A percentile compares a stretch with the other conserved stretches of the same genome.
Conservation (phyloP, 2,329 filamentous ascomycete species). For the Teratosphaeria zuluensis region DNA sequence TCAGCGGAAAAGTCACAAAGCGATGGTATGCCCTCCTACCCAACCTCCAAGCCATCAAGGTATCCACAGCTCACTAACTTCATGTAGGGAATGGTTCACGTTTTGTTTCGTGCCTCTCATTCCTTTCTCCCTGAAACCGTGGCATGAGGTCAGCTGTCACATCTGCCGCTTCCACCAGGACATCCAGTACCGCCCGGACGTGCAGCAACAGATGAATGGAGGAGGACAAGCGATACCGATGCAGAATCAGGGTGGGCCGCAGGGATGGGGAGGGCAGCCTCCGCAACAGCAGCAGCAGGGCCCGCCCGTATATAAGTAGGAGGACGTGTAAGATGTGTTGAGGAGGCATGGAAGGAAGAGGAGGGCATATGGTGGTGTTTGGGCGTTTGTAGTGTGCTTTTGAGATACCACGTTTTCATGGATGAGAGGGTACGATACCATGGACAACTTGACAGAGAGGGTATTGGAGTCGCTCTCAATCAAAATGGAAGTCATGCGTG, state of each 20-base stretch:
- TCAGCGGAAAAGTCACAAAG: constrained; percentile 34
- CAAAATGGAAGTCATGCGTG: too few relatives aligned
- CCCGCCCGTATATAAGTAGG: not conserved
- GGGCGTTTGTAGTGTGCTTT: not conserved
- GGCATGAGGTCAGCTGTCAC: constrained; percentile 57
- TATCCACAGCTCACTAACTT: not conserved
- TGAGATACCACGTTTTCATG: too few relatives aligned
- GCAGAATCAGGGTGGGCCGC: constrained; percentile 20
- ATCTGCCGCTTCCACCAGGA: constrained; percentile 68
- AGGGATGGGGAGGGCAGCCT: constrained; percentile 5
- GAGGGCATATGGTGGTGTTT: not conserved
- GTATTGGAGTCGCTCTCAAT: too few relatives aligned
- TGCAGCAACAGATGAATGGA: constrained; percentile 26
- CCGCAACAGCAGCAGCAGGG: not conserved
- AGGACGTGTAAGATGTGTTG: not conserved
- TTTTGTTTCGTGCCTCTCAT: constrained; percentile 70
- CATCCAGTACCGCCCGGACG: constrained; percentile 34
- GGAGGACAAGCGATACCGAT: constrained; percentile 22
- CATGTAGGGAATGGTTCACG: constrained; percentile 55
- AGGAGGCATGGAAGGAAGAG: not conserved
- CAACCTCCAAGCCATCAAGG: not conserved
- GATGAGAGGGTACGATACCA: too few relatives aligned
- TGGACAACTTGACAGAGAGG: too few relatives aligned
- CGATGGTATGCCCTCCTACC: constrained; percentile 29
- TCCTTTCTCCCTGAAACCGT: constrained; percentile 52